A percentile compares a stretch with the other conserved stretches of the same genome.
Conservation (phyloP, 2,329 filamentous ascomycete genomes). For the Penicillium sp. region DNA sequence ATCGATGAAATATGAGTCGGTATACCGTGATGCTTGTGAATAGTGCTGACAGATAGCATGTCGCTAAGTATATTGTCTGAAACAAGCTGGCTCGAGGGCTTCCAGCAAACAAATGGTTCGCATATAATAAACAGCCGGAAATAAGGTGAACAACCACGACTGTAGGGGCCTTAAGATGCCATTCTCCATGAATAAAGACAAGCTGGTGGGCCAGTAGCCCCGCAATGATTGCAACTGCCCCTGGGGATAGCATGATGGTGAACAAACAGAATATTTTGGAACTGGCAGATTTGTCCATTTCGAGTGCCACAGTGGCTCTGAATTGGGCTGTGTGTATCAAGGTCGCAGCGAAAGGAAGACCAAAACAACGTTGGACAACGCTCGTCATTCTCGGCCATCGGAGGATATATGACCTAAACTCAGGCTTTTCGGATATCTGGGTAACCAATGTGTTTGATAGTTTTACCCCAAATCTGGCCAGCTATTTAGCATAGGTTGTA, state of each 20-base stretch:
- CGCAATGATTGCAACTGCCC: not conserved
- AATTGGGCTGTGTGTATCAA: not conserved
- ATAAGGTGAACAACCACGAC: not conserved
- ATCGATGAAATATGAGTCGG: slow-evolving; percentile 1
- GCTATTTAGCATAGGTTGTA: not conserved
- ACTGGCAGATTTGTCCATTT: not conserved
- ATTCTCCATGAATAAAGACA: slow-evolving; percentile 8
- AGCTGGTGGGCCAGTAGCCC: not conserved
- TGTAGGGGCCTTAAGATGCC: not conserved
- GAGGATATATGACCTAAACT: not conserved
- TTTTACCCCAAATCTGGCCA: not conserved
- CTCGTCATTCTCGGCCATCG: not conserved
- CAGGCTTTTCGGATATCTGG: not conserved
- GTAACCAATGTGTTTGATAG: not conserved
- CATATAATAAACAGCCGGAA: not conserved
- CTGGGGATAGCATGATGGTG: not conserved
- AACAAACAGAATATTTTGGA: not conserved
- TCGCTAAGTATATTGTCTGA: not conserved
- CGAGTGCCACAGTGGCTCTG: not conserved
- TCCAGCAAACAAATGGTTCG: not conserved
- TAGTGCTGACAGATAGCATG: not conserved
- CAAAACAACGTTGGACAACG: not conserved
- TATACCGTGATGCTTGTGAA: not conserved
- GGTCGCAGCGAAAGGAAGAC: not conserved
- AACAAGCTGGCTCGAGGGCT: not conserved